Conservation (phyloP, 345 rosid species). For the Anastatica hierochuntica region DNA sequence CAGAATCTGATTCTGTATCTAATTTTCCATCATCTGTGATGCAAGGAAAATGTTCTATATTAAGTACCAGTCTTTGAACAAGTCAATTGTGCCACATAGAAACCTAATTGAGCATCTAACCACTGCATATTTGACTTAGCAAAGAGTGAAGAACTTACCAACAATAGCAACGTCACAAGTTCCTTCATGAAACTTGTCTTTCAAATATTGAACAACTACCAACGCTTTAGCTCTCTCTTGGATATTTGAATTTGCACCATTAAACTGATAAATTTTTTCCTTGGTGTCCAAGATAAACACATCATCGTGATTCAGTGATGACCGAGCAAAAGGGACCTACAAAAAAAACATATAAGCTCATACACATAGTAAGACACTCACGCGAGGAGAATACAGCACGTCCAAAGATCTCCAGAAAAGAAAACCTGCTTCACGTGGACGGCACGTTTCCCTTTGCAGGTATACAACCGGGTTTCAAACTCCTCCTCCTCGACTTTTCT, state of each 20-base stretch:
- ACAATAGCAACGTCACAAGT: conserved; percentile 70
- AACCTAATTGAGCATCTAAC: not conserved
- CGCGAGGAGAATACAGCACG: not conserved
- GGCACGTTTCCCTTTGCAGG: conserved; percentile 81
- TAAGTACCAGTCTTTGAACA: conserved; percentile 1
- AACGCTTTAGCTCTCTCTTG: conserved; percentile 98
- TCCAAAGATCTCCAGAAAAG: conserved; percentile 5
- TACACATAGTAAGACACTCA: conserved; percentile 5
- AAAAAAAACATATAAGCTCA: conserved; percentile 21
- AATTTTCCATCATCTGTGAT: conserved; percentile 49
- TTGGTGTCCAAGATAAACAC: conserved; percentile 85
- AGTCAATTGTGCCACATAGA: not conserved
- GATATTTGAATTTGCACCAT: conserved; percentile 93
- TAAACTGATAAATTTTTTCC: conserved; percentile 90
- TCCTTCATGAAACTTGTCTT: conserved; percentile 87
- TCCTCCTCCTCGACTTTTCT: conserved; percentile 70
- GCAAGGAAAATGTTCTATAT: conserved; percentile 13
- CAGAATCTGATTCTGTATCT: conserved; percentile 93
- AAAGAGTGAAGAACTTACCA: conserved; percentile 37
- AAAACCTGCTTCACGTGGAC: conserved; percentile 93
- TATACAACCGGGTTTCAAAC: conserved; percentile 82
- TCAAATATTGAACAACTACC: conserved; percentile 86
- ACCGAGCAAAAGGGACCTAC: conserved; percentile 92
- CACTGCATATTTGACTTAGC: not conserved
- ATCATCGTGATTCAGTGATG: conserved; percentile 95